Base-by-base conservation (phyloP, 2,329 filamentous ascomycete genomes). In the Aspergillus floridensis region DNA sequence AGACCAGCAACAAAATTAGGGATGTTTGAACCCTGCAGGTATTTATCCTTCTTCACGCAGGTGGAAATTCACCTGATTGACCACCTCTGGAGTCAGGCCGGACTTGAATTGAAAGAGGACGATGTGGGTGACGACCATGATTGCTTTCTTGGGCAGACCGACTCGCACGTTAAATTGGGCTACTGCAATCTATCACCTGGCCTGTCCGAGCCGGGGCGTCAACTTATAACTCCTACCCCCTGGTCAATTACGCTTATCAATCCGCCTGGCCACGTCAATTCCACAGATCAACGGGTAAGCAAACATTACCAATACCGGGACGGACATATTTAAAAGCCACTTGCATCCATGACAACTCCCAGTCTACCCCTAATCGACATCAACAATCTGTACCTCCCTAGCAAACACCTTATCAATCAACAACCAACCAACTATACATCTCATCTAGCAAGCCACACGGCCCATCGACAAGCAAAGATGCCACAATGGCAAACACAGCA, bases 41-140 rank as follows among this genome's bases (percentile, higher is more conserved):
- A 4, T 1, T 35, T 16, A 16, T 35, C 32, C 1, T 16, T 7
- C 8, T n/a, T n/a, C n/a, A n/a, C n/a, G 32, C 14, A 16, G 10
- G 32, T 35, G 32, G 0, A 6, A 21, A 24, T 44, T 1, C 14
- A 55, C 53, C 46, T 55, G 21, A 19, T 35, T 21, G 41, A 29
- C n/a, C 19, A 48, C 26, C 11, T 48, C 19, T 4, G 26, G 11
- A 8, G 41, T n/a, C 21, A 48, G 41, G 10, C 47, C 53, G n/a
- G 53, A 10, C 6, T 55, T 47, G 29, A 55, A 55, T 32, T 55
- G 22, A 35, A 55, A 46, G 5, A 55, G 19, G 5, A 55, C 53
- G 16, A 55, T 31, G 26, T 55, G 53, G 10, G 41, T 55, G 38
- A 55, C 53, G 14, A n/a, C 41, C 53, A 55, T 55, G 8, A 47